These are phyloP conservation scores for Haematococcus sp. DNA, from an alignment of 139 green algal genomes.

Conservation along the genomic window DNA sequence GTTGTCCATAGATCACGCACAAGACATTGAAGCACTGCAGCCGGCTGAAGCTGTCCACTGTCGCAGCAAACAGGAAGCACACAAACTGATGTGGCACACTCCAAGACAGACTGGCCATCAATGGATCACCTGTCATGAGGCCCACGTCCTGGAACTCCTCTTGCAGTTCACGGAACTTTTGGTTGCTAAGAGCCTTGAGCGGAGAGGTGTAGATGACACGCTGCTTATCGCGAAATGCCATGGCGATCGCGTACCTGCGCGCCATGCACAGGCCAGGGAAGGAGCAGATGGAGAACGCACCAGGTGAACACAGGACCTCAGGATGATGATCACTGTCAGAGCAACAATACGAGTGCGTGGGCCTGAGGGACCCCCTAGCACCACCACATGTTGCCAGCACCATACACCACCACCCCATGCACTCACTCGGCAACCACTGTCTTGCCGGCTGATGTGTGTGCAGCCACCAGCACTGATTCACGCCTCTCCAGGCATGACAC, in stretches of 20 bases:
- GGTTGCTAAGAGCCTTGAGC: conserved; percentile 95
- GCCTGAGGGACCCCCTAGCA: too few species aligned
- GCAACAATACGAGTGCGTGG: background rate
- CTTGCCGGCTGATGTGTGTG: conserved; percentile 92
- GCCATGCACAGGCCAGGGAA: background rate
- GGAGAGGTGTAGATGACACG: conserved; percentile 95
- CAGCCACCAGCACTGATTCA: conserved; percentile 89
- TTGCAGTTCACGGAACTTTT: conserved; percentile 93
- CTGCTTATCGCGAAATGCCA: conserved; percentile 66
- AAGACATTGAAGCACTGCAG: too few species aligned
- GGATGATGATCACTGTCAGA: background rate
- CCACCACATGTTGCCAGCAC: too few species aligned
- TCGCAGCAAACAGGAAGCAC: too few species aligned
- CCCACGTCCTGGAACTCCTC: conserved; percentile 83
- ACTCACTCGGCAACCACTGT: conserved; percentile 86
- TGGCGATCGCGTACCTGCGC: conserved; percentile 76
- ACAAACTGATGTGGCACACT: too few species aligned
- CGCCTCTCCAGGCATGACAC: conserved; percentile 85
- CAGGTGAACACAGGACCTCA: background rate
- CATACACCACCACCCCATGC: too few species aligned
- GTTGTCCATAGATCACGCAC: too few species aligned
- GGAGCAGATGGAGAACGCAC: background rate
- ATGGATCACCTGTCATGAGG: conserved; percentile 83
- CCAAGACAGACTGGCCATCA: too few species aligned
- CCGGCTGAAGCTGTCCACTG: too few species aligned